Conservation (phyloP, 768 basidiomycete species). For the Naematelia aurantialba region DNA sequence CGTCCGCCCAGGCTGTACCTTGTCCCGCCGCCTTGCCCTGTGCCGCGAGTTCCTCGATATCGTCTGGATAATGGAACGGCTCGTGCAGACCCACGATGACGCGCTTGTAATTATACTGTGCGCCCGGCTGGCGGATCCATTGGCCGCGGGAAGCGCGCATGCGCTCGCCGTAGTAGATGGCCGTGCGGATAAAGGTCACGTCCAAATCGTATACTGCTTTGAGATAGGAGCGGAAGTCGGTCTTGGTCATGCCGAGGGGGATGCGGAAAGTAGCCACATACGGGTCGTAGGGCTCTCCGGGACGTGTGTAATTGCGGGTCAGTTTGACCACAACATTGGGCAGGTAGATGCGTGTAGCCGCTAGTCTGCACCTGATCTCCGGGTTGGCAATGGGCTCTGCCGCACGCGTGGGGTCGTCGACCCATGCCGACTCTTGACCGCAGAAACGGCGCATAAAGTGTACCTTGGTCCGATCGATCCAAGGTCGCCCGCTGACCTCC, state of each 20-base stretch:
- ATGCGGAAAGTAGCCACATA: constrained; percentile 92
- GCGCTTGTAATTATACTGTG: constrained; percentile 67
- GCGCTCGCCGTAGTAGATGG: constrained; percentile 71
- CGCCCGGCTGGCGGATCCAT: constrained; percentile 21
- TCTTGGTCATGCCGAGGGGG: constrained; percentile 82
- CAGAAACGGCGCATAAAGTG: background rate
- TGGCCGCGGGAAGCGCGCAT: constrained; percentile 38
- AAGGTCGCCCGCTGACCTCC: background rate
- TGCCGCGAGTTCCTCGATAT: constrained; percentile 70
- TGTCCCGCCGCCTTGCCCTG: constrained; percentile 55
- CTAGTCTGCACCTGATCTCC: constrained; percentile 17
- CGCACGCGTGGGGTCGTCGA: background rate
- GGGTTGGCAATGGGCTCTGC: background rate
- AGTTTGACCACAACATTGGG: constrained; percentile 81
- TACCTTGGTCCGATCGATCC: background rate
- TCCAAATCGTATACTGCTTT: constrained; percentile 77
- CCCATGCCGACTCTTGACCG: background rate
- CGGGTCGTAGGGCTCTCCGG: constrained; percentile 80
- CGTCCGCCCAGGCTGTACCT: constrained; percentile 31
- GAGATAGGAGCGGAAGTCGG: constrained; percentile 83
- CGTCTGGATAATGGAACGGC: constrained; percentile 88
- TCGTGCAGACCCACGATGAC: constrained; percentile 86
- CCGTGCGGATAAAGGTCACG: constrained; percentile 92
- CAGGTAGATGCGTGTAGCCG: constrained; percentile 80
- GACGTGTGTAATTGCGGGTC: constrained; percentile 74